phyloP scores from a whole-genome alignment of 2,329 filamentous ascomycete species.

The Didymella segeticola region DNA sequence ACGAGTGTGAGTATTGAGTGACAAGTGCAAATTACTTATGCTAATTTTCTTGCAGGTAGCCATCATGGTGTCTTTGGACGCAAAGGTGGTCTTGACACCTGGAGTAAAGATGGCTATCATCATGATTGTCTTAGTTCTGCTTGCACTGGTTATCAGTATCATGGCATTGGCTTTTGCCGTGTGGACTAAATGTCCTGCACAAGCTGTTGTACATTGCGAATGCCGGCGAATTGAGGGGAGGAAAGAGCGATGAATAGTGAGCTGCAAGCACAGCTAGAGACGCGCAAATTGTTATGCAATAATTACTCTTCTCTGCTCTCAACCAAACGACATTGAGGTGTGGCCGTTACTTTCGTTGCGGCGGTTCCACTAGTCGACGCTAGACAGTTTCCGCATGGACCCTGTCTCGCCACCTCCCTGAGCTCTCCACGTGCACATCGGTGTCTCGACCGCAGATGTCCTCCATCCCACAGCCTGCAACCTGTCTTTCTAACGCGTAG shows the following conservation, averaged over 20 bases:
- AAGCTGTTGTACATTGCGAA: background rate
- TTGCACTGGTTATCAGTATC: background rate
- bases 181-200: background rate
- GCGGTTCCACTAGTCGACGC: background rate
- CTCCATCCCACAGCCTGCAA: constrained; percentile 2
- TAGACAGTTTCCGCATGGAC: constrained; percentile 16
- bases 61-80: constrained; percentile 1
- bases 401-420: constrained; percentile 21
- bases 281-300: too few relatives aligned
- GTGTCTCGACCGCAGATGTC: constrained; percentile 11
- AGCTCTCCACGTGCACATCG: constrained; percentile 8
- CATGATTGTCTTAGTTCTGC: background rate
- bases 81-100: background rate
- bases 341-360: background rate
- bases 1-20: too few relatives aligned
- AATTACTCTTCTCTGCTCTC: too few relatives aligned
- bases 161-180: background rate
- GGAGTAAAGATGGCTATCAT: background rate
- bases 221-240: background rate
- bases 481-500: background rate
- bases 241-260: background rate
- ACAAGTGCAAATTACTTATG: background rate
- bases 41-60: background rate
- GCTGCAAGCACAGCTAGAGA: too few relatives aligned
- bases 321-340: background rate